Base-by-base conservation (phyloP, 306 rosid genomes). In the Fragaria iinumae region DNA sequence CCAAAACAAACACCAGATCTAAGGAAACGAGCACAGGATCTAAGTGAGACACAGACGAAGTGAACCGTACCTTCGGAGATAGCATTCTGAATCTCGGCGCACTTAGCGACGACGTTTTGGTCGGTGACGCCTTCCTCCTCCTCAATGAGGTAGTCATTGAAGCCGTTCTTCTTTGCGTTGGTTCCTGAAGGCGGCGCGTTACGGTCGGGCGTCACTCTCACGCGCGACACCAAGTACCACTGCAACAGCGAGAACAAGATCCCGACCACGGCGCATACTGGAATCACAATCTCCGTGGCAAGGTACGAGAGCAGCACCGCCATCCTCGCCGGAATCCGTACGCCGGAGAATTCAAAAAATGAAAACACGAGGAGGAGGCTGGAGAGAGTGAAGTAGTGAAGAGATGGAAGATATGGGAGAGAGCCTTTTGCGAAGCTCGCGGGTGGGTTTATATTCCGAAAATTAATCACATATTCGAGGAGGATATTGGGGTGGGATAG, bases 51-150 rank as follows among this genome's bases (percentile, higher is more conserved):
- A 43, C 2, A 43, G 45, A 43, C 11, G 45, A 2, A 43, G 9
- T 1, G 2, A 70, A 56, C 47, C 77, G 71, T 80, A 91, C 96
- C 96, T 86, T 91, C 96, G 38, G 96, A 89, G 52, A 91, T 89
- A 8, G 96, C 96, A 48, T 4, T 87, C 84, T 91, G 96, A 64
- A 91, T 91, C 11, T 91, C 96, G 8, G 96, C 96, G 59, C 96
- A 91, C 82, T 89, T 91, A 6, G 47, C 74, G 67, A 91, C 89
- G 57, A 91, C 93, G 77, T 81, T 84, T 38, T 89, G 89, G 86
- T 91, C 96, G 78, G 86, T 82, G 79, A 91, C 71, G 38, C 93
- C 96, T 57, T 91, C 96, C 43, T 91, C 96, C 68, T 91, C 96
- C 65, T 91, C 93, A 20, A 91, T 89, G 59, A 89, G 82, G 59